These are phyloP conservation scores for Irpex sp. DNA, from an alignment of 1,284 basidiomycete genomes.

Conservation along the genomic window DNA sequence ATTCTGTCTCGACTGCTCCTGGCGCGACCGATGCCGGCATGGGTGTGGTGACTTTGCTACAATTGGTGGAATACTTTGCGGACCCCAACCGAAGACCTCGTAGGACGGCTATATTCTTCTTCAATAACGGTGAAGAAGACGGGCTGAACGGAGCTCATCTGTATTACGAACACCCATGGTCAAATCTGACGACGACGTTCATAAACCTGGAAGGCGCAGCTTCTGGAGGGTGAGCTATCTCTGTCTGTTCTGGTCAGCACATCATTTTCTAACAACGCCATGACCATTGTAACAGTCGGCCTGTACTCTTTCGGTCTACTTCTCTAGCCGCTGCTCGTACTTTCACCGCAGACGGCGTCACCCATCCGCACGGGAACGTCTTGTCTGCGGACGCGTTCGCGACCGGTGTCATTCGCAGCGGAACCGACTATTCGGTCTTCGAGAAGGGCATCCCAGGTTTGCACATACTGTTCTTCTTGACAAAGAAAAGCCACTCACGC, in stretches of 20 bases:
- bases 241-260: background rate
- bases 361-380: conserved; percentile 66
- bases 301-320: conserved; percentile 62
- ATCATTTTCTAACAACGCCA: background rate
- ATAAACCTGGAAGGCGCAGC: conserved; percentile 79
- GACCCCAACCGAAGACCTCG: conserved; percentile 36
- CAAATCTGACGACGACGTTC: conserved; percentile 58
- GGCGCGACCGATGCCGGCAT: conserved; percentile 79
- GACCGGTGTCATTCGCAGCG: conserved; percentile 54
- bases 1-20: conserved; percentile 72
- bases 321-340: conserved; percentile 47
- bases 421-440: conserved; percentile 69
- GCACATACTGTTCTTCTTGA: background rate
- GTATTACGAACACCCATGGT: conserved; percentile 71
- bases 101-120: conserved; percentile 70
- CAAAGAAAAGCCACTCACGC: background rate
- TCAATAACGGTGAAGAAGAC: conserved; percentile 83
- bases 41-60: conserved; percentile 63
- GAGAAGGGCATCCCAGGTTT: conserved; percentile 17
- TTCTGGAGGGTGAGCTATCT: conserved; percentile 69
- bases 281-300: conserved; percentile 40
- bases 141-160: conserved; percentile 66
- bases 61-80: conserved; percentile 60
- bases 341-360: conserved; percentile 38
- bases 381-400: conserved; percentile 62